phyloP scores from a whole-genome alignment of 2,329 filamentous ascomycete genomes.

The Chaetomium strumarium region DNA sequence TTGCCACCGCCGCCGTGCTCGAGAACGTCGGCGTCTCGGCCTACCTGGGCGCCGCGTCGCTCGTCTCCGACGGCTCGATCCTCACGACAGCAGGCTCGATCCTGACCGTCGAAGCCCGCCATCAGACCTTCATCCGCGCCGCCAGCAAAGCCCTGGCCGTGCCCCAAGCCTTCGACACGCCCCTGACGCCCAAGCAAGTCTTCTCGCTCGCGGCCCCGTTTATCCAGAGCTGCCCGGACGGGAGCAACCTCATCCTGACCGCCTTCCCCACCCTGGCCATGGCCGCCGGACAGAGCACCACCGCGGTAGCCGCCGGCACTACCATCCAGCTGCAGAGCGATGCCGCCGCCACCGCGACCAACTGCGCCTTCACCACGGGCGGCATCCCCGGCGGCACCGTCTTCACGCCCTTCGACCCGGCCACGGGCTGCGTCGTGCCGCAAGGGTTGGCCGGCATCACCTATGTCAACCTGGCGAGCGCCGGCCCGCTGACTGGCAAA shows the following conservation, averaged over 20 bases:
- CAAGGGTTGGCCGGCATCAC: slow-evolving; percentile 56
- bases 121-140: slow-evolving; percentile 66
- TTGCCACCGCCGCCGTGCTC: slow-evolving; percentile 62
- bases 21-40: slow-evolving; percentile 71
- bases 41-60: slow-evolving; percentile 63
- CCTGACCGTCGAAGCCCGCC: slow-evolving; percentile 65
- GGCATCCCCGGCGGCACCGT: slow-evolving; percentile 50
- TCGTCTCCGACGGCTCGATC: slow-evolving; percentile 53
- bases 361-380: slow-evolving; percentile 64
- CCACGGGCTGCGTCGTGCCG: slow-evolving; percentile 55
- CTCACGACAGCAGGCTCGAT: slow-evolving; percentile 64
- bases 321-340: slow-evolving; percentile 45
- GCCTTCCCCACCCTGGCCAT: slow-evolving; percentile 56
- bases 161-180: slow-evolving; percentile 63
- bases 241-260: slow-evolving; percentile 57
- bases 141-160: slow-evolving; percentile 53
- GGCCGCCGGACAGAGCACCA: slow-evolving; percentile 38
- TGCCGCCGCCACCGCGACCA: slow-evolving; percentile 45
- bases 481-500: slow-evolving; percentile 42
- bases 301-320: slow-evolving; percentile 36
- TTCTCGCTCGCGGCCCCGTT: slow-evolving; percentile 70
- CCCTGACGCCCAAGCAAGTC: slow-evolving; percentile 61
- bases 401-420: slow-evolving; percentile 52
- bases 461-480: slow-evolving; percentile 60
- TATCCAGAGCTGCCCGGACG: slow-evolving; percentile 63